Conservation (phyloP, 129 eudicot species). For the Daucus carota region DH1_v3.0 NC_030386.2:6366001-6366500, state of each 20-base stretch:
- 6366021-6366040: not conserved
- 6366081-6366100: not conserved
- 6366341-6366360: constrained; percentile 88
- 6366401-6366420: not conserved
- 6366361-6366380: constrained; percentile 92
- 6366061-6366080: not conserved
- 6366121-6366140: not conserved
- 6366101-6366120: not conserved
- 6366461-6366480: not conserved
- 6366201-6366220: not conserved
- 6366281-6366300: constrained; percentile 86
- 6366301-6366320: constrained; percentile 96
- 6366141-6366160: not conserved
- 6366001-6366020: not conserved
- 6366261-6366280: constrained; percentile 5
- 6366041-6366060: not conserved
- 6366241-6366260: not conserved
- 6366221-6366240: not conserved
- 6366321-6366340: constrained; percentile 93
- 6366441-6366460: not conserved
- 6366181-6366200: not conserved
- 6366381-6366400: constrained; percentile 70
- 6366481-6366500: not conserved
- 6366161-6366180: not conserved
- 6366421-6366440: not conserved